Base-by-base conservation (phyloP, 495 filamentous ascomycete species). In the Neurospora sp. region DNA sequence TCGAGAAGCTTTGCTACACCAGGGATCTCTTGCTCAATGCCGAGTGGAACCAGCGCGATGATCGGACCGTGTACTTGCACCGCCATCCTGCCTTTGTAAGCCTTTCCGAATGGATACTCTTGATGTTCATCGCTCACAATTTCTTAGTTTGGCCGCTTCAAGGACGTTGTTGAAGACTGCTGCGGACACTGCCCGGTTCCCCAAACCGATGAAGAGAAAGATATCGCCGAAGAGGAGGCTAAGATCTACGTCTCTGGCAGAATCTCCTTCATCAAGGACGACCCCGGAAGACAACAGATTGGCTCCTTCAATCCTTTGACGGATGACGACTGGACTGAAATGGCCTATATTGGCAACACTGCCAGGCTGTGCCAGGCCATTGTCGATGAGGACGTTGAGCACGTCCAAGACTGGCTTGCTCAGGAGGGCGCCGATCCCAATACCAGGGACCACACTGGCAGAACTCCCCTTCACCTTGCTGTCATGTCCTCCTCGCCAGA, bases 21-120 rank as follows among this genome's bases (percentile, higher is more conserved):
- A 90, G 90, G 73, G 93, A 96, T 76, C 78, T 94, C 14, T 83
- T 95, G n/a, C 86, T 96, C 10, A 96, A 96, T 74, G 92, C 92
- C 0, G 91, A 96, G 76, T 96, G 92, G 92, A 96, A 94, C 74
- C 87, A 90, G 74, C 84, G 84, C 0, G 88, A 92, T 20, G 87
- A 92, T 39, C 85, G 93, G 20, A 82, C 88, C 45, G 89, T 93
- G 3, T 87, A 91, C 73, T 84, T 96, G 5, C 93, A 96, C 79
- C 87, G 93, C 3, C 93, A 96, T 76, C 93, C 93, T 14, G 91
- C 89, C 45, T 93, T 88, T 73, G 82, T 84, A 75, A 77, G 81
- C 76, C n/a, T 9, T 27, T 1, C 9, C 4, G 45, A 3, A 35
- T 8, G 53, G 7, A 9, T 8, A 17, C 7, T 4, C 70, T 65